phyloP scores from a whole-genome alignment of 768 basidiomycete genomes.

The Boletus rubropictus region DNA sequence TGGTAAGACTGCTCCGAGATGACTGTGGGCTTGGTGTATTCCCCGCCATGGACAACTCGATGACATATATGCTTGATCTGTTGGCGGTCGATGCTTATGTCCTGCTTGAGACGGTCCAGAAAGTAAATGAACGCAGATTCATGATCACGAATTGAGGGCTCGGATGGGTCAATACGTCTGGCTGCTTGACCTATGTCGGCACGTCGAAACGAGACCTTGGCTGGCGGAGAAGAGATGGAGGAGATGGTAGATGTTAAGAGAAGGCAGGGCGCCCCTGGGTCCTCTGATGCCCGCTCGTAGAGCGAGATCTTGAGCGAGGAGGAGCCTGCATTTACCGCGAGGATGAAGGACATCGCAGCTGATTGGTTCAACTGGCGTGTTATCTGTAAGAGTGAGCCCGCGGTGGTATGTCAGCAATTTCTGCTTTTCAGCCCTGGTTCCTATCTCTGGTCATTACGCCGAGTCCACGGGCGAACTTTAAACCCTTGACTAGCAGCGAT shows the following conservation, averaged over 20 bases:
- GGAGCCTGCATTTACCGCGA: conserved; percentile 75
- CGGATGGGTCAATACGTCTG: conserved; percentile 23
- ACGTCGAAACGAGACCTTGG: conserved; percentile 42
- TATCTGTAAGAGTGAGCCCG: no score
- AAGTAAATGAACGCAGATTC: conserved; percentile 59
- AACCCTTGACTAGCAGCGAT: no score
- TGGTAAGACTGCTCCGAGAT: conserved; percentile 65
- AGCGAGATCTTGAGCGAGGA: conserved; percentile 83
- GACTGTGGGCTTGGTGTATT: conserved; percentile 62
- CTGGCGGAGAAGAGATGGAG: conserved; percentile 53
- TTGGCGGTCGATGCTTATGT: conserved; percentile 37
- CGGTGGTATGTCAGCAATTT: no score
- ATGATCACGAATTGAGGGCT: conserved; percentile 46
- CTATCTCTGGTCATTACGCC: no score
- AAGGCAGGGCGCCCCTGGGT: conserved; percentile 36
- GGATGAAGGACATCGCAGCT: conserved; percentile 39
- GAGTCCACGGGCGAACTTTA: no score
- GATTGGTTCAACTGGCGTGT: background rate
- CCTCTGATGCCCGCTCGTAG: conserved; percentile 35
- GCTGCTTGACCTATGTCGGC: background rate
- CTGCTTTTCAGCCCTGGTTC: no score
- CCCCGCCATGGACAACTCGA: conserved; percentile 84
- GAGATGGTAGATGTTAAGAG: conserved; percentile 48
- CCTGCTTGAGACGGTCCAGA: conserved; percentile 40
- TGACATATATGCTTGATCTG: conserved; percentile 59